A percentile compares a stretch with the other conserved stretches of the same genome.
Evolutionary conservation across 352 stramenopile species (phyloP).

Genomic region (Phytopythium sindhum): DNA sequence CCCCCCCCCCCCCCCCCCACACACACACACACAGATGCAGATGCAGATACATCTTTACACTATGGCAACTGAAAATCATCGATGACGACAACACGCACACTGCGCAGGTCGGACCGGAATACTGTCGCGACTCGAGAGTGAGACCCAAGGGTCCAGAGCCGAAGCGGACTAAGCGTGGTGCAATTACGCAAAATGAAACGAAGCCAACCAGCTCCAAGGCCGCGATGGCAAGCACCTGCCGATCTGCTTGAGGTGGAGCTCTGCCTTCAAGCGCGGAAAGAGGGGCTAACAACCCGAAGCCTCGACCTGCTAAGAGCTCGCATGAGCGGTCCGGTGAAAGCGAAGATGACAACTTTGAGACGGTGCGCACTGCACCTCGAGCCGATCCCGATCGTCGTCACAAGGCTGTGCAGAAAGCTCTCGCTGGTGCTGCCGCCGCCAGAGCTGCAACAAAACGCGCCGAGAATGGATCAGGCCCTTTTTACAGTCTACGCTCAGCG

Average conservation of each 20-base stretch:
- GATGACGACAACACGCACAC: too few species aligned
- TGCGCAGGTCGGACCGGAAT: too few species aligned
- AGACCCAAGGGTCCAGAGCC: constrained; percentile 17
- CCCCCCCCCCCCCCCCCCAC: too few species aligned
- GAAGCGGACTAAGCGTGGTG: constrained; percentile 28
- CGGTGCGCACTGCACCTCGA: constrained; percentile 6
- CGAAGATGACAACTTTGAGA: constrained; percentile 13
- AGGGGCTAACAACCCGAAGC: not conserved
- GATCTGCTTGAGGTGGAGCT: not conserved
- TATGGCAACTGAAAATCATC: too few species aligned
- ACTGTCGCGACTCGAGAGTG: too few species aligned
- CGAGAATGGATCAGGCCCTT: constrained; percentile 15
- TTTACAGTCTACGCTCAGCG: constrained; percentile 43
- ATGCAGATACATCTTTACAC: too few species aligned
- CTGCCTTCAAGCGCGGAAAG: not conserved
- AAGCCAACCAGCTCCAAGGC: constrained; percentile 14
- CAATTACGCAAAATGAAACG: constrained; percentile 1
- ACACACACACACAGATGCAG: too few species aligned
- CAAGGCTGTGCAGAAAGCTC: constrained; percentile 54
- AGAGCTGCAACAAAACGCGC: constrained; percentile 39
- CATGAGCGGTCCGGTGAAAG: constrained; percentile 20
- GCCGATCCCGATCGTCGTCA: constrained; percentile 32
- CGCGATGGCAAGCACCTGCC: not conserved
- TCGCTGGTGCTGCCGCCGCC: constrained; percentile 59
- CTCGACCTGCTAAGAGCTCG: not conserved